Base-by-base conservation (phyloP, 2,329 filamentous ascomycete species). In the Aspergillus amoenus region DNA sequence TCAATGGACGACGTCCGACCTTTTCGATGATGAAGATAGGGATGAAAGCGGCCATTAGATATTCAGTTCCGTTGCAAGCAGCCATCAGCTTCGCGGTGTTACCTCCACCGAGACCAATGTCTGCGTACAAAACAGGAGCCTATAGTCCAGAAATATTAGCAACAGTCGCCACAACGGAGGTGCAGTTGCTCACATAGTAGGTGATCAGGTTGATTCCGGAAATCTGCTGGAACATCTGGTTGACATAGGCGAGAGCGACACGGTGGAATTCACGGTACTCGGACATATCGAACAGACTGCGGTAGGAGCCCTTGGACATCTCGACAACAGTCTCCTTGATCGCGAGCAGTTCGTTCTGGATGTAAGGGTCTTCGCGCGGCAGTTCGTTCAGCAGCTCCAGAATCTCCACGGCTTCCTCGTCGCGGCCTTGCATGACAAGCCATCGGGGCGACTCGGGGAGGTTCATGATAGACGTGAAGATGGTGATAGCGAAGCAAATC, bases 241-340 rank as follows among this genome's bases (percentile, higher is more conserved):
- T 83, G 70, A 83, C 77, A 61, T 84, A 83, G 57, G 80, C 82
- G 22, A 84, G 75, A 13, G 80, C 67, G 6, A 80, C 80, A 54
- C 82, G 80, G 70, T 84, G 82, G 60, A 84, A 76, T 68, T 84
- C 79, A 39, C 81, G 78, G 64, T 84, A 76, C 60, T 82, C 79
- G 61, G 74, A 78, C 79, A 83, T 83, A 57, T 80, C 84, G 70
- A 86, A 86, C 55, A 86, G 77, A 60, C 86, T 84, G 6, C 71
- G 68, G 70, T 85, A 85, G 73, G 71, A 82, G 5, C 67, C 79
- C 58, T 78, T 76, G 68, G 79, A 62, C 70, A 72, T 78, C 59
- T 82, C 79, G 51, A 80, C 61, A 1, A 82, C 80, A 2, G 80
- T 81, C 43, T 80, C 80, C 63, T 82, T 81, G 71, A 83, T 81